These are phyloP conservation scores for Eucalyptus regnans DNA, from an alignment of 345 rosid genomes.

Conservation along the genomic window DNA sequence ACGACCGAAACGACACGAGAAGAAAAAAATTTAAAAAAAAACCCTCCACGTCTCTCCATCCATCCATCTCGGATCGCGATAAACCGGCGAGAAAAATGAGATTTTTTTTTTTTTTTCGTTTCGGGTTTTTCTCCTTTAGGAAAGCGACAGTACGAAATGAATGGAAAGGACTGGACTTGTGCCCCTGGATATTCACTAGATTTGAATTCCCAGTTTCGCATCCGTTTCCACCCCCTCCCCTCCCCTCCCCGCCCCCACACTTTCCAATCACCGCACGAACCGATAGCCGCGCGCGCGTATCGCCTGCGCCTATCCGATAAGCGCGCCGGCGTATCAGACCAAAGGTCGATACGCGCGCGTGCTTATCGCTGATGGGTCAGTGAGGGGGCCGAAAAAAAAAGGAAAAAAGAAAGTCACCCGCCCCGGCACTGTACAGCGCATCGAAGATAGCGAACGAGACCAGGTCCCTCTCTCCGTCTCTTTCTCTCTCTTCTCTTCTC, in stretches of 20 bases:
- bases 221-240: conserved; percentile 19
- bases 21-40: fast-evolving
- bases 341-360: fast-evolving
- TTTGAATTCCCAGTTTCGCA: conserved; percentile 53
- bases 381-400: not conserved
- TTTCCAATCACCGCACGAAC: not conserved
- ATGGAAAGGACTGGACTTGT: conserved; percentile 41
- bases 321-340: fast-evolving
- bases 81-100: not conserved
- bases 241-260: not conserved
- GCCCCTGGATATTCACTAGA: conserved; percentile 48
- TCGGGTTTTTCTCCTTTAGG: not conserved
- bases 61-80: not conserved
- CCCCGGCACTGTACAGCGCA: conserved; percentile 40
- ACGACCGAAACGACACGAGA: not conserved
- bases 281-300: not conserved
- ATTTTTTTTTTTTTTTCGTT: not conserved
- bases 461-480: conserved; percentile 16
- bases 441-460: conserved; percentile 88
- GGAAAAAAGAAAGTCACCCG: conserved; percentile 5
- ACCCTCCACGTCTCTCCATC: not conserved
- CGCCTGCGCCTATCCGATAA: not conserved
- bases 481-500: conserved; percentile 1
- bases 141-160: conserved; percentile 20
- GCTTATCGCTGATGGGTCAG: conserved; percentile 38